These are phyloP conservation scores for Hyparrhenia diplandra DNA, from an alignment of 176 grass and related monocot genomes.

Conservation along the genomic window DNA sequence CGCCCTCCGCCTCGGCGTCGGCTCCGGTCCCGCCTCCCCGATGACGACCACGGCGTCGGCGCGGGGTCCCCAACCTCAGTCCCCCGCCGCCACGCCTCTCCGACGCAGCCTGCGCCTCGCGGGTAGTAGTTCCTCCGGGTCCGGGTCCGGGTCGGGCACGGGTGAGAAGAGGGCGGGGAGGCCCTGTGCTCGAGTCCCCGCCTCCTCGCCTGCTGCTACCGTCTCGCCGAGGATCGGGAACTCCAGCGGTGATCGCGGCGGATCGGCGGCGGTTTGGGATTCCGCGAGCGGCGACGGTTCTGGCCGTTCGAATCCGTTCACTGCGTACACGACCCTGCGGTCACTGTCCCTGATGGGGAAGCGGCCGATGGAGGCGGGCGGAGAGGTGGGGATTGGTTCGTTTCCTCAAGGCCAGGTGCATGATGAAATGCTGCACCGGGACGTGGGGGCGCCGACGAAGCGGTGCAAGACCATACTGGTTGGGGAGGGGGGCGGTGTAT, in stretches of 20 bases:
- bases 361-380: neutral
- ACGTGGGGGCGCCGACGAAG: neutral
- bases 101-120: constrained; percentile 42
- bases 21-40: neutral
- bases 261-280: neutral
- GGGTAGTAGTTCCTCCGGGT: neutral
- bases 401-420: constrained; percentile 20
- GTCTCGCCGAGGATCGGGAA: neutral
- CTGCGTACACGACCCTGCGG: neutral
- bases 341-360: neutral
- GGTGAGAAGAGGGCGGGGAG: constrained; percentile 5
- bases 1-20: neutral
- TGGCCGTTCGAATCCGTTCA: neutral
- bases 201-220: neutral
- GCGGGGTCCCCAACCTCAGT: neutral
- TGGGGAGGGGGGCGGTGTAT: neutral
- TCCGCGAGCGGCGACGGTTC: neutral
- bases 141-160: neutral
- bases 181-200: neutral
- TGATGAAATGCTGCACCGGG: constrained; percentile 35
- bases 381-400: neutral
- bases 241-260: neutral
- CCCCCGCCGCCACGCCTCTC: neutral
- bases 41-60: neutral
- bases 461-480: neutral